These are phyloP conservation scores for Heritiera fomes DNA, from an alignment of 345 rosid genomes.

Conservation along the genomic window DNA sequence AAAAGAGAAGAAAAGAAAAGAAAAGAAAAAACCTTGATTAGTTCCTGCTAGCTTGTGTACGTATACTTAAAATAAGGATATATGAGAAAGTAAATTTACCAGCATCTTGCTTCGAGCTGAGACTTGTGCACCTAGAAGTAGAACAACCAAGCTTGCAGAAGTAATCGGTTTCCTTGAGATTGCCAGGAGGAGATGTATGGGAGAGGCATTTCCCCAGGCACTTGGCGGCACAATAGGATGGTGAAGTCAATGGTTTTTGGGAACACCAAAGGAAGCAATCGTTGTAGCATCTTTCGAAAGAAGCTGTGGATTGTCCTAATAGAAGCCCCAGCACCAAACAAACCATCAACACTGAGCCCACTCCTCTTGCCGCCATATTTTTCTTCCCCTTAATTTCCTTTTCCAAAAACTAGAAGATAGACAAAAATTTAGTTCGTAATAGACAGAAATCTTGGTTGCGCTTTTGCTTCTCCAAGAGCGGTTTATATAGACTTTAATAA, in stretches of 20 bases:
- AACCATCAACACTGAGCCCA: not conserved
- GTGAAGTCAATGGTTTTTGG: not conserved
- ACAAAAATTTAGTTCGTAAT: too few species aligned
- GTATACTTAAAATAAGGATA: too few species aligned
- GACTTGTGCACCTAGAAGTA: constrained; percentile 34
- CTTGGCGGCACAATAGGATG: constrained; percentile 23
- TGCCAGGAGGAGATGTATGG: not conserved
- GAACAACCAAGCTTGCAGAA: constrained; percentile 54
- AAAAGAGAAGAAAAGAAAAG: too few species aligned
- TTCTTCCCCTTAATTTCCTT: not conserved
- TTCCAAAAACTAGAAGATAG: too few species aligned
- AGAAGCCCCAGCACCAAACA: constrained; percentile 25
- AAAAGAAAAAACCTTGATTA: not conserved
- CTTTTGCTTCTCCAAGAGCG: too few species aligned
- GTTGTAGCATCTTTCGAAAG: constrained; percentile 34
- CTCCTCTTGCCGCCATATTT: not conserved
- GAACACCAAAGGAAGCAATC: constrained; percentile 40
- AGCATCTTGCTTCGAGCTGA: constrained; percentile 43
- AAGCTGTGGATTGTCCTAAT: constrained; percentile 15
- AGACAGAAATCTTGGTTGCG: too few species aligned
- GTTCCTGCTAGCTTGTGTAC: too few species aligned
- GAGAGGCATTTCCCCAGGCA: constrained; percentile 44
- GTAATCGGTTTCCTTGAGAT: not conserved
- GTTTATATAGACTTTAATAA: too few species aligned
- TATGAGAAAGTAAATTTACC: constrained; percentile 16